These are phyloP conservation scores for Casuarina equisetifolia DNA, from an alignment of 306 rosid genomes.

Conservation along the genomic window DNA sequence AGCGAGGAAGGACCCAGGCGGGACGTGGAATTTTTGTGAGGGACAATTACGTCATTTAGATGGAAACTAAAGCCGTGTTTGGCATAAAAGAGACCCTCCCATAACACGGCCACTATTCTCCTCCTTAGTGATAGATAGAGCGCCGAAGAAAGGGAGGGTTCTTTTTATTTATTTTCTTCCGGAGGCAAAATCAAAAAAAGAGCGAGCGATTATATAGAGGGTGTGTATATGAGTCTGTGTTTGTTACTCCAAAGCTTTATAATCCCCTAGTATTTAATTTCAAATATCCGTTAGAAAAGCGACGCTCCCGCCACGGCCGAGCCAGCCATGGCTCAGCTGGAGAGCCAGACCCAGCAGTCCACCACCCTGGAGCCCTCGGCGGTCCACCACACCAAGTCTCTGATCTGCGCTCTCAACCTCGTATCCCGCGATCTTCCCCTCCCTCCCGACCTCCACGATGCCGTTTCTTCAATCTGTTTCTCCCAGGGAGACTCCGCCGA, in stretches of 20 bases:
- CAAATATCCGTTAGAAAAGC: slow-evolving; percentile 42
- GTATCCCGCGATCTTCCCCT: slow-evolving; percentile 94
- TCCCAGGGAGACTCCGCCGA: background rate
- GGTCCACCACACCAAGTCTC: slow-evolving; percentile 55
- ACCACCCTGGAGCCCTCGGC: background rate
- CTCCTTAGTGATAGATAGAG: slow-evolving; percentile 21
- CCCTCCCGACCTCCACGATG: slow-evolving; percentile 65
- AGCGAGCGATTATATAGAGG: slow-evolving; percentile 16
- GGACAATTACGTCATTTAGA: slow-evolving; percentile 16
- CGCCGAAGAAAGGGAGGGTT: slow-evolving; percentile 41
- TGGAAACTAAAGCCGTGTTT: slow-evolving; percentile 30
- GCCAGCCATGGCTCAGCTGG: slow-evolving; percentile 55
- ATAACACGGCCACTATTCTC: slow-evolving; percentile 5
- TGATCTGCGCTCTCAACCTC: slow-evolving; percentile 82
- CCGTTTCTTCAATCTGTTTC: slow-evolving; percentile 72
- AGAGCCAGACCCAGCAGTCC: slow-evolving; percentile 35
- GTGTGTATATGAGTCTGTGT: slow-evolving; percentile 7
- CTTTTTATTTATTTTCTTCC: background rate
- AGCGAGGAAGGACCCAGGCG: background rate
- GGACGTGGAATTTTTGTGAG: background rate
- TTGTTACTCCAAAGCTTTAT: slow-evolving; percentile 16
- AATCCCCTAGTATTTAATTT: slow-evolving; percentile 19
- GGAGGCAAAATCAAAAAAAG: slow-evolving; percentile 18
- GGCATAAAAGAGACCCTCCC: slow-evolving; percentile 7
- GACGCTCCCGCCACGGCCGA: slow-evolving; percentile 73